Evolutionary conservation across 805 yeast genomes (phyloP).

Genomic region (Candida arabinofermentans): DNA sequence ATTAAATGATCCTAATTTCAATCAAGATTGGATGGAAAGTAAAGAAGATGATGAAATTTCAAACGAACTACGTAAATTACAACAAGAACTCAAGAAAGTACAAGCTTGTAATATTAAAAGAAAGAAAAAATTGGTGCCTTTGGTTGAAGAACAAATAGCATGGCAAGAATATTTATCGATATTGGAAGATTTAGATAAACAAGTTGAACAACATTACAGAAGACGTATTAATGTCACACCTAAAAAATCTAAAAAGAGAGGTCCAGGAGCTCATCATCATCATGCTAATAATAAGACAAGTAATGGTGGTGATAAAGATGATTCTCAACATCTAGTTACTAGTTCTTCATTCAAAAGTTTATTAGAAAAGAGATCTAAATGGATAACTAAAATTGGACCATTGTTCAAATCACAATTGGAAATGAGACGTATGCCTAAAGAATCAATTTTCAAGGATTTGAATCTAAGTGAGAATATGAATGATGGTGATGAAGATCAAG

Average conservation of each 20-base stretch:
- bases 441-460: constrained; percentile 46
- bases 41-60: constrained; percentile 94
- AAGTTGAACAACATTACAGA: constrained; percentile 89
- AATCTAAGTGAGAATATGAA: constrained; percentile 27
- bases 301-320: constrained; percentile 22
- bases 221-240: constrained; percentile 72
- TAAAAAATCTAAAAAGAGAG: constrained; percentile 57
- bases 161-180: constrained; percentile 92
- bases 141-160: constrained; percentile 83
- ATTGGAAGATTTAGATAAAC: constrained; percentile 91
- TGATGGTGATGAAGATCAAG: constrained; percentile 21
- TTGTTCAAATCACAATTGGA: constrained; percentile 62
- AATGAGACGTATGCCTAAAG: constrained; percentile 74
- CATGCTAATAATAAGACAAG: constrained; percentile 18
- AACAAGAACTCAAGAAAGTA: constrained; percentile 59
- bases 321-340: constrained; percentile 61
- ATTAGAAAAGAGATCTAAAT: constrained; percentile 79
- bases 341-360: constrained; percentile 74
- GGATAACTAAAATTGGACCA: constrained; percentile 90
- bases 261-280: constrained; percentile 19
- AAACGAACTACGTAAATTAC: constrained; percentile 73
- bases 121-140: constrained; percentile 61
- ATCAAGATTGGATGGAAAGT: constrained; percentile 69
- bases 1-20: constrained; percentile 33
- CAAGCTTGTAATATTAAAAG: constrained; percentile 62